Evolutionary conservation across 352 stramenopile species (phyloP).

Genomic region (Globisporangium cederbergense): DNA sequence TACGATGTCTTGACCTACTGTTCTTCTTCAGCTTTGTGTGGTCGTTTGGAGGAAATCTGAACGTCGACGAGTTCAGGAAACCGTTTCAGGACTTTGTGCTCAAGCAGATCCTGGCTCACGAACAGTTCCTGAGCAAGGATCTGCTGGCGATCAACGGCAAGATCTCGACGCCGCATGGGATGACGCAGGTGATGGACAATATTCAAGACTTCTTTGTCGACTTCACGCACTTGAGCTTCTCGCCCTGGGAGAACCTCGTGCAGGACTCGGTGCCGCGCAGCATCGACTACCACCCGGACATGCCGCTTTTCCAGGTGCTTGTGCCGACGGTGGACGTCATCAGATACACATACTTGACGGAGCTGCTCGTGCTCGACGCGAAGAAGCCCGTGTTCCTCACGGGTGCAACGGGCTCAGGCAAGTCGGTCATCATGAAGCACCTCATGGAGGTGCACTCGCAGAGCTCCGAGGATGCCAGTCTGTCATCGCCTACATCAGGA

Average conservation of each 20-base stretch:
- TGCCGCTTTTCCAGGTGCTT: conserved; percentile 49
- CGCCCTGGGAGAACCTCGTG: conserved; percentile 41
- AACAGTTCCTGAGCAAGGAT: conserved; percentile 46
- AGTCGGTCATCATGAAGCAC: conserved; percentile 82
- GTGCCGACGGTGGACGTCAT: conserved; percentile 65
- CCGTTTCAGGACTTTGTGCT: conserved; percentile 60
- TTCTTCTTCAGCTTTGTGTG: conserved; percentile 75
- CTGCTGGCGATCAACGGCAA: conserved; percentile 50
- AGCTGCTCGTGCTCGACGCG: conserved; percentile 50
- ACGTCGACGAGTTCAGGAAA: conserved; percentile 28
- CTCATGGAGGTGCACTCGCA: conserved; percentile 43
- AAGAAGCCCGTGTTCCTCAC: conserved; percentile 84
- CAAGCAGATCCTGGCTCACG: conserved; percentile 35
- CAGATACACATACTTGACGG: conserved; percentile 58
- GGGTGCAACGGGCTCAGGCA: conserved; percentile 85
- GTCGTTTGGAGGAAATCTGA: conserved; percentile 66
- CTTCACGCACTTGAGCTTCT: conserved; percentile 59
- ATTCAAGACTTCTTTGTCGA: conserved; percentile 72
- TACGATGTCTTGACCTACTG: conserved; percentile 54
- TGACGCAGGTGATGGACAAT: conserved; percentile 47
- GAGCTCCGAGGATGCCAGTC: background rate
- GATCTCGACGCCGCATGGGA: conserved; percentile 34
- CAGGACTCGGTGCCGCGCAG: conserved; percentile 10
- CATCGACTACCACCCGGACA: conserved; percentile 20
- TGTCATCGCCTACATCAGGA: background rate